Conservation (phyloP, 2,329 filamentous ascomycete genomes). For the Aspergillus sp. region DNA sequence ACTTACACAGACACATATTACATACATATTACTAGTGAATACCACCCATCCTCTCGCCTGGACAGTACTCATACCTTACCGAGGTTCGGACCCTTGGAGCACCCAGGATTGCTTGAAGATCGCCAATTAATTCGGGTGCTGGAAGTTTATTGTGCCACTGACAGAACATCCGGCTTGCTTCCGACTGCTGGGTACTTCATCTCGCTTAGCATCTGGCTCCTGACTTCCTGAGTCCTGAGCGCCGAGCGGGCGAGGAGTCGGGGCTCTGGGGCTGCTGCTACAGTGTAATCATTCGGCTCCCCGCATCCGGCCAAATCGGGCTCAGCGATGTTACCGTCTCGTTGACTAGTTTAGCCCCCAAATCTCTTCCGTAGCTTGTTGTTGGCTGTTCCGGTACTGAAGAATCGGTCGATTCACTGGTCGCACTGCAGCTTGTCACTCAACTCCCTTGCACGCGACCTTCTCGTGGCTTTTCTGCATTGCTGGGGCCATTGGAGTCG, state of each 20-base stretch:
- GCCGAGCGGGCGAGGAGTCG: no score
- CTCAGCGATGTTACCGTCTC: constrained; percentile 22
- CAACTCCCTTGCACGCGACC: constrained; percentile 4
- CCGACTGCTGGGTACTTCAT: background rate
- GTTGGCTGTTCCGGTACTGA: background rate
- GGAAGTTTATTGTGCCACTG: no score
- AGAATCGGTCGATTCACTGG: background rate
- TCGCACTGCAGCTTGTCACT: background rate
- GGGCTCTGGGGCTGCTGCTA: no score
- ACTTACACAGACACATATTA: background rate
- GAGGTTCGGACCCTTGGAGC: background rate
- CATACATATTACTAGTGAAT: background rate
- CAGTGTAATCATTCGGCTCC: constrained; percentile 8
- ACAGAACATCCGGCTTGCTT: no score
- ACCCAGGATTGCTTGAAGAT: background rate
- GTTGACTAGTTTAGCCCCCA: constrained; percentile 2
- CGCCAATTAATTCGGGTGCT: background rate
- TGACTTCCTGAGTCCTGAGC: no score
- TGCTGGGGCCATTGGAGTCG: background rate
- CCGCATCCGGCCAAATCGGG: constrained; percentile 18
- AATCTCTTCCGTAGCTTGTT: background rate
- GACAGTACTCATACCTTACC: background rate
- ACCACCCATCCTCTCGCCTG: background rate
- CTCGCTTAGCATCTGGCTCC: background rate
- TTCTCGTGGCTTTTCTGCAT: constrained; percentile 4